Evolutionary conservation across 768 basidiomycete species (phyloP).

Genomic region (Collybia nuda): DNA sequence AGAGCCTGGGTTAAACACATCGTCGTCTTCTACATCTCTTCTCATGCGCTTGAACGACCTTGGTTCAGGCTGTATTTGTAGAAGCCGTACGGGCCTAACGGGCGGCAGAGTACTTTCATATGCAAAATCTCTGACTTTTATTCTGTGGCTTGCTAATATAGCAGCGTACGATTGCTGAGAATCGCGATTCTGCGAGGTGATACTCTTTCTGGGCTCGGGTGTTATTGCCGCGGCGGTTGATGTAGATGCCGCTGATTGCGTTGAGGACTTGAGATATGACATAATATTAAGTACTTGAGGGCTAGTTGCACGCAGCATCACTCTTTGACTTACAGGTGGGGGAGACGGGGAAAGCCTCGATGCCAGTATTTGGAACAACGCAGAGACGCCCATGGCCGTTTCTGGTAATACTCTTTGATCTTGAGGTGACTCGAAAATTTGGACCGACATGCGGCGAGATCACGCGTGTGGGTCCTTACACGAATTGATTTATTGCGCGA

Average conservation of each 20-base stretch:
- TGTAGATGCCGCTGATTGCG: slow-evolving; percentile 6
- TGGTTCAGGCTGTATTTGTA: slow-evolving; percentile 47
- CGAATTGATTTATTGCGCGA: neutral
- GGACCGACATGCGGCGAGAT: slow-evolving; percentile 4
- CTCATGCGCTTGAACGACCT: slow-evolving; percentile 26
- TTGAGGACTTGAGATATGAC: slow-evolving; percentile 17
- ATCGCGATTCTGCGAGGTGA: slow-evolving; percentile 22
- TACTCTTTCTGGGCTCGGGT: slow-evolving; percentile 15
- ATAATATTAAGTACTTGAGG: slow-evolving; percentile 31
- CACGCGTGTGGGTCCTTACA: neutral
- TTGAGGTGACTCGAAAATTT: slow-evolving; percentile 10
- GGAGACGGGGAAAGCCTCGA: slow-evolving; percentile 13
- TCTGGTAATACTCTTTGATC: slow-evolving; percentile 13
- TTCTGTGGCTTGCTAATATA: slow-evolving; percentile 29
- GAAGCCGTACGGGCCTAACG: slow-evolving; percentile 48
- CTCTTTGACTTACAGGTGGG: slow-evolving; percentile 35
- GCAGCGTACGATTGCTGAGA: slow-evolving; percentile 17
- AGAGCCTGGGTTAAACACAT: slow-evolving; percentile 2
- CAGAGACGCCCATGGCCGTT: slow-evolving; percentile 10
- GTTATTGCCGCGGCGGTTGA: slow-evolving; percentile 6
- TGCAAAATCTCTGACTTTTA: slow-evolving; percentile 63
- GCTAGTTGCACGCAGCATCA: slow-evolving; percentile 21
- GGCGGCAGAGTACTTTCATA: slow-evolving; percentile 68
- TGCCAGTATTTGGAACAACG: slow-evolving; percentile 16
- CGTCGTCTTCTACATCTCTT: slow-evolving; percentile 25